Evolutionary conservation across 352 stramenopile genomes (phyloP), one percentile per base, ranked within the genome.

Genomic region (Globisporangium acanthophoron): DNA sequence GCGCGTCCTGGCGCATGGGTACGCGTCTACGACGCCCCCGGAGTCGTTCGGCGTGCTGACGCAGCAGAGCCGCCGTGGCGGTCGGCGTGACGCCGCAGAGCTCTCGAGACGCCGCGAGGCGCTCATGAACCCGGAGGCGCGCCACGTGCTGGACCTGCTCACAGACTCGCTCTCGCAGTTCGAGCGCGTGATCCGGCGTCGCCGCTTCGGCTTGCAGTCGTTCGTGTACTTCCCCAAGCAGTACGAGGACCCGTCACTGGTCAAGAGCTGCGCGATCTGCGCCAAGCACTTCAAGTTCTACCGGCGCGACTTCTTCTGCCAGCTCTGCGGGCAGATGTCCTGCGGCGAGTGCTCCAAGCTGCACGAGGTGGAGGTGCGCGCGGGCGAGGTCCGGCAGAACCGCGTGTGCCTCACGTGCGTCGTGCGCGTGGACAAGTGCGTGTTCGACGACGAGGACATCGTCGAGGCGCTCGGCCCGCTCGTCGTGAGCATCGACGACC

Each of bases 181-280:
- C n/a, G 80, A 91, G 60, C 72, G 73, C 20, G 75, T 91, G 44
- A 88, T 88, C 56, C 76, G 78, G 0, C 80, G 80, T 0, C 76
- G 80, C 27, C 78, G 80, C 31, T 73, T 88, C 35, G 80, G 80
- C 2, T 72, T 91, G 56, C 80, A 91, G 64, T 78, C 70, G 12
- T 88, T 87, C 58, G 64, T 87, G 33, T 83, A 82, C 65, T 85
- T 85, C 29, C 73, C 77, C 2, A 73, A 60, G n/a, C 62, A 62
- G 12, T 70, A 75, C 43, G 62, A 78, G 18, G 57, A 65, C 16
- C 49, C 49, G 20, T 21, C 65, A 1, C 62, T 75, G 31, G 49
- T 51, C 24, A 71, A 72, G 21, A 44, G 37, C 27, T 88, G 78
- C 53, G 57, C 52, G 16, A 79, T 88, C 47, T 90, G 78, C 64